Evolutionary conservation across 352 stramenopile species (phyloP), one percentile per base, ranked within the genome.

Genomic region (Pilasporangium apinafurcum): DNA sequence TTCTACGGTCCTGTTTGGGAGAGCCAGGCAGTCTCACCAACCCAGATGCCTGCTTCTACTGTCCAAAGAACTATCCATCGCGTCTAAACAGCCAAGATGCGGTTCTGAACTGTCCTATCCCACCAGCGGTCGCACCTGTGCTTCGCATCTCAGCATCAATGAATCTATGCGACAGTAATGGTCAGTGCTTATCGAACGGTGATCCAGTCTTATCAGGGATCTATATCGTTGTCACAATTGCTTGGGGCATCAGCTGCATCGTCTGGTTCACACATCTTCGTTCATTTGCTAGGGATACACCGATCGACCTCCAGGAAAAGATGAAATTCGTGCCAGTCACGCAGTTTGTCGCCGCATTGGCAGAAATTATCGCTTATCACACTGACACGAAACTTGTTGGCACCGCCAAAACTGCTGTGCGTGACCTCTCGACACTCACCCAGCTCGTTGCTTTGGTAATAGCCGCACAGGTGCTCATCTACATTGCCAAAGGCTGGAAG

Each of bases 401-500:
- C 36, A 77, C 62, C 4, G 53, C 54, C 10, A 51, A 48, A 13
- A 66, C 55, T 12, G 44, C 79, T 27, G 38, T 80, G 4, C 31
- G 53, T 7, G 76, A 85, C 36, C 13, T 36, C 3, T 45, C 59
- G 10, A 60, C 77, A 1, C 35, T 82, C 20, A 54, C 62, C 16
- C 61, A 76, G 18, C 26, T 86, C 4, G 54, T 62, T 8, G 65
- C 67, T n/a, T 40, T 83, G 0, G 61, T 70, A 0, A 58, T 78
- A 21, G 62, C 70, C 4, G 65, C 57, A 6, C 70, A 84, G 37
- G 45, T 75, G 16, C 24, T 84, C 3, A 41, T 84, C n/a, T 26
- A 84, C 25, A 65, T 84, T 7, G 70, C 74, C 8, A 84, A 84
- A 37, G 74, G 74, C 16, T 86, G 74, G 74, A 72, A 86, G 45